A percentile compares a stretch with the other conserved stretches of the same genome.
Conservation (phyloP, 2,329 filamentous ascomycete genomes). For the Diaporthe sp. region DNA sequence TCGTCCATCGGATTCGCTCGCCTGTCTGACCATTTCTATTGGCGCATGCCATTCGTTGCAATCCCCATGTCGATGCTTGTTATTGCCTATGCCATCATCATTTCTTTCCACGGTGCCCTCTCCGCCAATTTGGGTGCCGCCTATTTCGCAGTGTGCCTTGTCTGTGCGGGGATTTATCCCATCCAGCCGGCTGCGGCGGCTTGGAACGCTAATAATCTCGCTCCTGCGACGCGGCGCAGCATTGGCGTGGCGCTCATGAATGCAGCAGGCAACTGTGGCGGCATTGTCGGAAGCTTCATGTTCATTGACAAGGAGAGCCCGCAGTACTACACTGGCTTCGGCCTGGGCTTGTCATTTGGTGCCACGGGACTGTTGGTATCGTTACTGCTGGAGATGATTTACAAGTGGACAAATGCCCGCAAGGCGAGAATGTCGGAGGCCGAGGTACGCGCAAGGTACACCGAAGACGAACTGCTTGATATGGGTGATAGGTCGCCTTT, state of each 20-base stretch:
- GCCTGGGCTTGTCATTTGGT: constrained; percentile 49
- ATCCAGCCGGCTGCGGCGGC: constrained; percentile 72
- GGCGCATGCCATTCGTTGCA: constrained; percentile 77
- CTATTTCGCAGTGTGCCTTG: constrained; percentile 77
- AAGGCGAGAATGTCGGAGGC: constrained; percentile 44
- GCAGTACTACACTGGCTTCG: constrained; percentile 52
- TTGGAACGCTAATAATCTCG: constrained; percentile 79
- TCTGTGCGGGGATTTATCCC: constrained; percentile 78
- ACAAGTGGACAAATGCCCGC: constrained; percentile 45
- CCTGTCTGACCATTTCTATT: constrained; percentile 73
- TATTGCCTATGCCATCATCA: constrained; percentile 67
- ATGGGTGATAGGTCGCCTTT: constrained; percentile 57
- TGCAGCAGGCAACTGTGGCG: constrained; percentile 53
- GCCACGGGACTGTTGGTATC: constrained; percentile 44
- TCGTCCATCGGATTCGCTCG: constrained; percentile 74
- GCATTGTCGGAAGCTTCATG: constrained; percentile 52
- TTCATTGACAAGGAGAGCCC: constrained; percentile 45
- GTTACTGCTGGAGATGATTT: constrained; percentile 47
- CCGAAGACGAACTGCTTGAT: constrained; percentile 53
- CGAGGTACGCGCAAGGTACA: constrained; percentile 50
- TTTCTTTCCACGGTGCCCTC: constrained; percentile 69
- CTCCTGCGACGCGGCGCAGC: constrained; percentile 50
- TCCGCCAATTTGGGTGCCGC: constrained; percentile 62
- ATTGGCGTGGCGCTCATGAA: constrained; percentile 55
- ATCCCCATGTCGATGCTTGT: constrained; percentile 69